These are phyloP conservation scores for Fraxinus pennsylvanica DNA, from an alignment of 257 asterid species.

Conservation along the genomic window DNA sequence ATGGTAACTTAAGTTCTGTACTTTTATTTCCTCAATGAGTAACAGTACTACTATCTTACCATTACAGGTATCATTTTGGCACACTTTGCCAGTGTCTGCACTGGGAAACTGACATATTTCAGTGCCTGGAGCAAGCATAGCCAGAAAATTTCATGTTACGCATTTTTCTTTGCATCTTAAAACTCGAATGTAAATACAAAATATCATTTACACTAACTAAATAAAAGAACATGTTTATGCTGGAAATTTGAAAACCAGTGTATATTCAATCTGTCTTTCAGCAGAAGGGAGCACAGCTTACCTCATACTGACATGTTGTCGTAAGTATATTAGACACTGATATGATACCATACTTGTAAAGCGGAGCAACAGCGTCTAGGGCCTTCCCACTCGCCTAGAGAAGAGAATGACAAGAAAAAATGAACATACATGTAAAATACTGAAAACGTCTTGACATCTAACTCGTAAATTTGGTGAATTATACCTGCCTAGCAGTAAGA, in stretches of 20 bases:
- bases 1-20: neutral
- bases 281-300: slow-evolving; percentile 26
- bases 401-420: neutral
- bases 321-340: slow-evolving; percentile 94
- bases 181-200: neutral
- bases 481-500: slow-evolving; percentile 50
- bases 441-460: no score
- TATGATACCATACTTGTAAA: slow-evolving; percentile 73
- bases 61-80: slow-evolving; percentile 99
- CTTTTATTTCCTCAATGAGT: slow-evolving; percentile 6
- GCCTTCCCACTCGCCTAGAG: slow-evolving; percentile 43
- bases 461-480: no score
- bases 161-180: slow-evolving; percentile 22
- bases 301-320: slow-evolving; percentile 99
- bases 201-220: neutral
- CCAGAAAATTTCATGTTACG: slow-evolving; percentile 24
- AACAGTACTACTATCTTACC: slow-evolving; percentile 55
- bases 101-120: slow-evolving; percentile 95
- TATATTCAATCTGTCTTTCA: no score
- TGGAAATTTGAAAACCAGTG: neutral
- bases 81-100: slow-evolving; percentile 97
- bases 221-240: slow-evolving; percentile 1
- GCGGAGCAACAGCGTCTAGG: slow-evolving; percentile 92
- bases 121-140: slow-evolving; percentile 74
- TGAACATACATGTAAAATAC: no score